These are phyloP conservation scores for Lentinus polychrous DNA, from an alignment of 1,284 basidiomycete genomes.

Conservation along the genomic window DNA sequence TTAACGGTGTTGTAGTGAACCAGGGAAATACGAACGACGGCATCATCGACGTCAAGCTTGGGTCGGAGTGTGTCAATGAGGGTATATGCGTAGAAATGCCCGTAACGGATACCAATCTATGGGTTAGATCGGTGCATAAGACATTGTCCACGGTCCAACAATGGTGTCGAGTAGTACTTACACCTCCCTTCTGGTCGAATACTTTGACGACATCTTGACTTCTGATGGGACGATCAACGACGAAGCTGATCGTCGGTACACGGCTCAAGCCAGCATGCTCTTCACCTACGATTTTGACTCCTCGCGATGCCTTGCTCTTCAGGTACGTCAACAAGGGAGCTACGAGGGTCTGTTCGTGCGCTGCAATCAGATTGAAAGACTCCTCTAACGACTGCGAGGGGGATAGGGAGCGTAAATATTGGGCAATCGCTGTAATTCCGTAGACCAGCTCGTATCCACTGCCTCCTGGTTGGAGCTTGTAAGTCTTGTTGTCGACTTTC, in stretches of 20 bases:
- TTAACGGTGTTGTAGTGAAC: constrained; percentile 76
- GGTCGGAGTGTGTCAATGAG: constrained; percentile 48
- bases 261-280: constrained; percentile 35
- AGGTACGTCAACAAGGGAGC: constrained; percentile 36
- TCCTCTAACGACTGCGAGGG: constrained; percentile 37
- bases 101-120: constrained; percentile 71
- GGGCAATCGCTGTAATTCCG: constrained; percentile 49
- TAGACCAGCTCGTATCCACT: constrained; percentile 69
- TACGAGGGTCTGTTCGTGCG: constrained; percentile 40
- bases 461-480: constrained; percentile 68
- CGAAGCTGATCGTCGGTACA: constrained; percentile 71
- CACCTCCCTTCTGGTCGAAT: constrained; percentile 54
- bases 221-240: constrained; percentile 47
- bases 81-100: constrained; percentile 75
- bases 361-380: constrained; percentile 38
- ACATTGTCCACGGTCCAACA: too few species aligned
- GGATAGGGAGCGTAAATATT: constrained; percentile 59
- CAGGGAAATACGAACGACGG: constrained; percentile 69
- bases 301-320: constrained; percentile 36
- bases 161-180: constrained; percentile 35
- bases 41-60: constrained; percentile 54
- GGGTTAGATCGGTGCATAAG: neutral
- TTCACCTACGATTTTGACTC: constrained; percentile 63
- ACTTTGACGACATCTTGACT: constrained; percentile 60
- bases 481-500: constrained; percentile 36